Evolutionary conservation across 768 basidiomycete species (phyloP), one percentile per base, ranked within the genome.

Genomic region (Termitomyces sp.): DNA sequence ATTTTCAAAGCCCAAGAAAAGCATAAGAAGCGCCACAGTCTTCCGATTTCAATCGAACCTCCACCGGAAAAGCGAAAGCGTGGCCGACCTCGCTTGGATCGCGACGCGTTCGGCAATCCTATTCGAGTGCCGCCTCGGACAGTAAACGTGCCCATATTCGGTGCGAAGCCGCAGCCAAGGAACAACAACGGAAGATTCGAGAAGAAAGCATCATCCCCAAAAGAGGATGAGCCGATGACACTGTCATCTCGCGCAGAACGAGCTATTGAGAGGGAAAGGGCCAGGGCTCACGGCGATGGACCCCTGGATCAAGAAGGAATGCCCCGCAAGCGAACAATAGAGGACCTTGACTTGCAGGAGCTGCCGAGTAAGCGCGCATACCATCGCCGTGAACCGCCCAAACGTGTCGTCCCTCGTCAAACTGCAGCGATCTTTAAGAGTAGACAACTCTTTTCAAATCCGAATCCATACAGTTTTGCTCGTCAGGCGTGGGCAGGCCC

Each of bases 151-250:
- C 33, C 59, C 41, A n/a, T 40, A 2, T 28, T 20, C 1, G 49
- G 41, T 32, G 43, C 69, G 35, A 77, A 72, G 57, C 40, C 28
- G 7, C 87, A 89, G 65, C 87, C 87, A 2, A 78, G 87, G 58
- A 81, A 83, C 55, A 72, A 71, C 18, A 87, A 88, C 62, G 87
- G 87, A 46, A 77, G 86, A 18, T 89, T 89, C 63, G 86, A 85
- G 38, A 85, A 81, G 74, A 87, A 88, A 68, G 75, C 73, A 38
- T 73, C 72, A 65, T 76, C 72, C 57, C 67, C 74, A 60, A 74
- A 77, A 65, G 78, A 70, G 67, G 68, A 58, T 14, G 56, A 47
- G 20, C 59, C 46, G 55, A 48, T 20, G 14, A 43, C 28, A 35
- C 41, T 64, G 6, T 66, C 72, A 23, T 71, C 77, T 16, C 75